Conservation (phyloP, 228 moss, liverwort and hornwort genomes). For the Sphagnum magellanicum region DNA sequence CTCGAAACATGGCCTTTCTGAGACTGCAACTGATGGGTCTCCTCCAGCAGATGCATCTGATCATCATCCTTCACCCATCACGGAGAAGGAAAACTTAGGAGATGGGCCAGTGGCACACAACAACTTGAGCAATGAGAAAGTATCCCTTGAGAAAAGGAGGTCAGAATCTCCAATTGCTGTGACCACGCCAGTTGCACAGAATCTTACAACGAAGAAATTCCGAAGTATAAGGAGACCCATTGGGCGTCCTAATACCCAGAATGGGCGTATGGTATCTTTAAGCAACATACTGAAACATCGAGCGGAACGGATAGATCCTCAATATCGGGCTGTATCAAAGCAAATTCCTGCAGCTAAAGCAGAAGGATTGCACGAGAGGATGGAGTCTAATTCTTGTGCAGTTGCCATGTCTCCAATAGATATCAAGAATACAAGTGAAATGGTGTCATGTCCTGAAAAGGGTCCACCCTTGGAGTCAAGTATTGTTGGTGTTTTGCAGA, state of each 20-base stretch:
- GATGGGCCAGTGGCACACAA: constrained; percentile 13
- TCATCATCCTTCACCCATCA: background rate
- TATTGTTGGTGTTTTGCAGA: constrained; percentile 30
- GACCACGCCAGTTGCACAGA: constrained; percentile 8
- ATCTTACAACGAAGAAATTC: constrained; percentile 23
- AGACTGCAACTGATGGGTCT: too few species aligned
- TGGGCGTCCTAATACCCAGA: constrained; percentile 64
- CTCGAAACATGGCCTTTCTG: too few species aligned
- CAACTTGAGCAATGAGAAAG: constrained; percentile 12
- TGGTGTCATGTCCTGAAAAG: constrained; percentile 11
- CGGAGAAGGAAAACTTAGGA: constrained; percentile 2
- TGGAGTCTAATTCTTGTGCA: constrained; percentile 16
- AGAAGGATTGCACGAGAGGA: constrained; percentile 21
- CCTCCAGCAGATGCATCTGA: too few species aligned
- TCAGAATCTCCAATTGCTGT: constrained; percentile 11
- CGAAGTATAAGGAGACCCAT: constrained; percentile 57
- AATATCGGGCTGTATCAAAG: constrained; percentile 10
- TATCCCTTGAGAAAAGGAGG: constrained; percentile 5
- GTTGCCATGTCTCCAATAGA: constrained; percentile 14
- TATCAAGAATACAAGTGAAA: constrained; percentile 16
- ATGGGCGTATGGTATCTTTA: constrained; percentile 72
- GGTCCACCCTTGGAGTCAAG: constrained; percentile 21
- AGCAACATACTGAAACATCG: constrained; percentile 71
- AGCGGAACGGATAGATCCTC: constrained; percentile 12
- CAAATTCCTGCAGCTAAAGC: constrained; percentile 17